Evolutionary conservation across 2,329 filamentous ascomycete species (phyloP), one percentile per base, ranked within the genome.

Genomic region (Diplocarpon rosae): DNA sequence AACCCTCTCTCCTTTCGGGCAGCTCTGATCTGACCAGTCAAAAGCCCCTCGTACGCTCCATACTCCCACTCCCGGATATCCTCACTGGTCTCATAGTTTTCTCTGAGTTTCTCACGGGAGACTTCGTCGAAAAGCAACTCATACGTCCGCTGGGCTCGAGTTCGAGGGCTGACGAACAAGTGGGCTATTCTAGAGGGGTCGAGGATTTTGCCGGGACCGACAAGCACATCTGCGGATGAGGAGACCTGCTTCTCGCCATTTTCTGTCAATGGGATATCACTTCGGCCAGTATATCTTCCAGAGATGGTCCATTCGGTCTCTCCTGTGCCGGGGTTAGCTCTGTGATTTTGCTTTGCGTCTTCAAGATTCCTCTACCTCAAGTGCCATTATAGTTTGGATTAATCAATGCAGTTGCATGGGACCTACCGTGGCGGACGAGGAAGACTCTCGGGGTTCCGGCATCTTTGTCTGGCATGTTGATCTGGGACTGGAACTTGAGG

Each of bases 41-140:
- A 54, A 34, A 71, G 54, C 1, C 69, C 70, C 52, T 74, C 70
- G 49, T 74, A 74, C 27, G 57, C 50, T 12, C 67, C 71, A 57
- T 73, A 73, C 50, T 69, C 63, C 71, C 70, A 73, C 55, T 73
- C 70, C 1, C 68, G 63, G 31, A 73, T 65, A 41, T 66, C 63
- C 43, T 70, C 59, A 2, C 52, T 63, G 10, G 68, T 62, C 42
- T 66, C 66, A 2, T 50, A 48, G 36, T 56, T 57, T 13, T 43
- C 46, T 33, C 50, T 46, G 17, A 61, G 46, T 8, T 44, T 38
- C 11, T 49, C 44, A 24, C 53, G 50, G 11, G 52, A 37, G 12
- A 37, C n/a, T 31, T 53, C 52, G 30, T 62, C 62, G 35, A 71
- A 67, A 1, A 73, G 59, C 5, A 71, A 54, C 41, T 69, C 57